Evolutionary conservation across 305 asterid species (phyloP).

Genomic region (Fraxinus albicans): DNA sequence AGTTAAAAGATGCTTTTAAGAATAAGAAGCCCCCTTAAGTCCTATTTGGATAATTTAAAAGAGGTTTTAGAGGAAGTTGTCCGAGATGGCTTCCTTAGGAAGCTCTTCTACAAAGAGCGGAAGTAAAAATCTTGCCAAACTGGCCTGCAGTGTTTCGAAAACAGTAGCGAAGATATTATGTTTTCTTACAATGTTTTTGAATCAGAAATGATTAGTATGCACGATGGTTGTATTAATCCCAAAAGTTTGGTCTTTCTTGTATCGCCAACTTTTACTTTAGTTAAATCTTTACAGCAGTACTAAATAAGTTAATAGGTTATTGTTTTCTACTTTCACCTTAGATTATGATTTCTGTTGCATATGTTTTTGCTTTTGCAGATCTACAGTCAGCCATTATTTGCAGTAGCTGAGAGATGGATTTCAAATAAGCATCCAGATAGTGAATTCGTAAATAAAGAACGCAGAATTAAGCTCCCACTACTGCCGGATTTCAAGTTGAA

Average conservation of each 20-base stretch:
- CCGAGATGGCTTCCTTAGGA: not conserved
- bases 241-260: not conserved
- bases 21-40: not conserved
- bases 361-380: conserved; percentile 26
- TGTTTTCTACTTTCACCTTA: not conserved
- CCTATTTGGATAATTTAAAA: not conserved
- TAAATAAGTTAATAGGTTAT: not conserved
- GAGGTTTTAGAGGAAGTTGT: not conserved
- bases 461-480: conserved; percentile 37
- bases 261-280: not conserved
- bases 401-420: conserved; percentile 48
- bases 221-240: not conserved
- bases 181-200: not conserved
- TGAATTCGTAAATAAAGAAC: conserved; percentile 23
- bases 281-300: not conserved
- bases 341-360: not conserved
- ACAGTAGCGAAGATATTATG: not conserved
- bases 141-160: not conserved
- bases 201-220: not conserved
- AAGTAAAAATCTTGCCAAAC: not conserved
- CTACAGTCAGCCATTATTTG: conserved; percentile 47
- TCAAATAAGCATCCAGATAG: conserved; percentile 29
- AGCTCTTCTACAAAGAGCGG: not conserved
- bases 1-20: not conserved
- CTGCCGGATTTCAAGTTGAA: conserved; percentile 44